Evolutionary conservation across 495 filamentous ascomycete genomes (phyloP).

Genomic region (Aspergillus homomorphus): DNA sequence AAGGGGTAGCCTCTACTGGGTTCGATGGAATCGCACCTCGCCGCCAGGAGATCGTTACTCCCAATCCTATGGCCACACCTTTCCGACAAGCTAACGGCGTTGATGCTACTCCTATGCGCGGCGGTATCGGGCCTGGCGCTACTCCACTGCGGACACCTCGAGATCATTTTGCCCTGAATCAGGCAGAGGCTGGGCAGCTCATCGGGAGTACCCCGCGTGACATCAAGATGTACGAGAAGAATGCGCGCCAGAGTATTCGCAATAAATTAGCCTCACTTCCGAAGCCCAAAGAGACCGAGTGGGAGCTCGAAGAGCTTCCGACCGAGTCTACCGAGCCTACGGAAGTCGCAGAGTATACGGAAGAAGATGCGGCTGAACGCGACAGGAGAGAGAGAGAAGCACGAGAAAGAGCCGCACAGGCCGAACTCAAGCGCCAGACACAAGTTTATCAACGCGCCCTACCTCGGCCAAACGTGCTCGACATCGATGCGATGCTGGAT

Average conservation of each 20-base stretch:
- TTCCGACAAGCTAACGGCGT: slow-evolving; percentile 67
- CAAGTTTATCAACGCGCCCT: slow-evolving; percentile 84
- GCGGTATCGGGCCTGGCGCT: slow-evolving; percentile 59
- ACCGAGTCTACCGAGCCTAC: slow-evolving; percentile 71
- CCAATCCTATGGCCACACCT: slow-evolving; percentile 93
- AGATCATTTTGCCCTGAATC: slow-evolving; percentile 84
- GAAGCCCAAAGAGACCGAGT: slow-evolving; percentile 86
- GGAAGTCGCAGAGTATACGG: slow-evolving; percentile 49
- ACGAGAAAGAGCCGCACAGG: slow-evolving; percentile 65
- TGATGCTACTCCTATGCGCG: slow-evolving; percentile 68
- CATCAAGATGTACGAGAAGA: slow-evolving; percentile 67
- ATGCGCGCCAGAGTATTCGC: slow-evolving; percentile 63
- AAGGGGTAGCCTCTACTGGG: slow-evolving; percentile 77
- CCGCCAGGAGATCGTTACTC: slow-evolving; percentile 77
- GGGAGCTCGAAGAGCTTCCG: slow-evolving; percentile 82
- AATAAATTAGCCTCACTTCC: slow-evolving; percentile 76
- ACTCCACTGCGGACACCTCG: slow-evolving; percentile 90
- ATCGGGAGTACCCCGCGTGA: slow-evolving; percentile 78
- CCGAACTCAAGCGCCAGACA: slow-evolving; percentile 79
- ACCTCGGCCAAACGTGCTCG: slow-evolving; percentile 71
- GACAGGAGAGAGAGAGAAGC: slow-evolving; percentile 69
- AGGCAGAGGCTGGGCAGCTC: slow-evolving; percentile 56
- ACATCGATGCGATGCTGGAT: slow-evolving; percentile 65
- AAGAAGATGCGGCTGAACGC: slow-evolving; percentile 81
- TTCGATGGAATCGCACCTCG: slow-evolving; percentile 84